phyloP scores from a whole-genome alignment of 1,139 yeast species.

The Pichia sp. region DNA sequence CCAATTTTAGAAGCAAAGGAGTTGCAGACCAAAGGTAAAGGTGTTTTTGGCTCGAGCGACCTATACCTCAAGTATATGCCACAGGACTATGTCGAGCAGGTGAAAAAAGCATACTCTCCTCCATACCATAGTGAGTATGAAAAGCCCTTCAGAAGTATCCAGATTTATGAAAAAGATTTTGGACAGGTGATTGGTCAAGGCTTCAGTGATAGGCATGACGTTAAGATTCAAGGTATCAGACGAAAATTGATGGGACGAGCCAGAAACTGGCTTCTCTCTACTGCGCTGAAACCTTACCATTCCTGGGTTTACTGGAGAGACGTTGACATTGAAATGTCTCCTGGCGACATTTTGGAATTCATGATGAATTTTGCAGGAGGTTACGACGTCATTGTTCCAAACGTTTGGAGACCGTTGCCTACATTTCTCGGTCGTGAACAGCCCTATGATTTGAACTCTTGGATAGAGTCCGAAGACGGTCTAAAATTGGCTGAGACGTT shows the following conservation, averaged over 20 bases:
- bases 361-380: slow-evolving; percentile 60
- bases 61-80: slow-evolving; percentile 69
- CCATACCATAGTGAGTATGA: slow-evolving; percentile 62
- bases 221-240: slow-evolving; percentile 83
- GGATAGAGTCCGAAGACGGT: slow-evolving; percentile 78
- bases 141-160: slow-evolving; percentile 71
- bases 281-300: slow-evolving; percentile 77
- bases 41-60: slow-evolving; percentile 51
- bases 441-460: slow-evolving; percentile 82
- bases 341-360: slow-evolving; percentile 73
- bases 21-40: slow-evolving; percentile 30
- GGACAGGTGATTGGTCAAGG: slow-evolving; percentile 87
- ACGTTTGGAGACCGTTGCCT: slow-evolving; percentile 86
- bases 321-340: slow-evolving; percentile 81
- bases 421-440: slow-evolving; percentile 73
- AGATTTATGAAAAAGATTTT: slow-evolving; percentile 76
- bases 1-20: slow-evolving; percentile 40
- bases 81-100: slow-evolving; percentile 53
- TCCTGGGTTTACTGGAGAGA: slow-evolving; percentile 96
- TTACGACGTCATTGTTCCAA: slow-evolving; percentile 82
- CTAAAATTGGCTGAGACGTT: slow-evolving; percentile 60
- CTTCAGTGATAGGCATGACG: slow-evolving; percentile 83
- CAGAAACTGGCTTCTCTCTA: slow-evolving; percentile 77
- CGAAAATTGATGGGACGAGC: slow-evolving; percentile 88
- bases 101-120: slow-evolving; percentile 53